phyloP scores from a whole-genome alignment of 805 yeast species.

The Teunomyces lycoperdinae region DNA sequence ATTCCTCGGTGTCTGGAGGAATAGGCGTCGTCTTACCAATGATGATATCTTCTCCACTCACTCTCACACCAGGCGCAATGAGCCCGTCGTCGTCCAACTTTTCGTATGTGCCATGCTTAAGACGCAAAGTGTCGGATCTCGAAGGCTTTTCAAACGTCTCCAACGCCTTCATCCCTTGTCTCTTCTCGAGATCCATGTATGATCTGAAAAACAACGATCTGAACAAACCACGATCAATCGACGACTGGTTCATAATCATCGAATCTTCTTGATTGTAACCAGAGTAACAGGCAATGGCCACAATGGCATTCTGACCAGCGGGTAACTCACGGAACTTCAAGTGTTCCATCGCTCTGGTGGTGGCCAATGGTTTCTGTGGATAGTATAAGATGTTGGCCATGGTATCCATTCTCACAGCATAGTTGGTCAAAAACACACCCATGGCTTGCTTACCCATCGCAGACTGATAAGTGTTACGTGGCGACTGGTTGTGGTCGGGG shows the following conservation, averaged over 20 bases:
- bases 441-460: slow-evolving; percentile 99
- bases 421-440: slow-evolving; percentile 97
- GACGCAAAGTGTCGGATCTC: slow-evolving; percentile 87
- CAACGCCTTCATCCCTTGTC: slow-evolving; percentile 97
- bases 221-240: slow-evolving; percentile 94
- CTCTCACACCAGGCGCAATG: slow-evolving; percentile 97
- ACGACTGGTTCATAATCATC: slow-evolving; percentile 98
- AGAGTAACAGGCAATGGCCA: slow-evolving; percentile 96
- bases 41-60: slow-evolving; percentile 97
- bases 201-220: slow-evolving; percentile 95
- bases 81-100: slow-evolving; percentile 97
- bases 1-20: slow-evolving; percentile 98
- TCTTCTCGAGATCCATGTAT: slow-evolving; percentile 97
- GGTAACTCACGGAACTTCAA: slow-evolving; percentile 96
- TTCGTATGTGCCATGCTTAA: slow-evolving; percentile 97
- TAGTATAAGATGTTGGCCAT: slow-evolving; percentile 97
- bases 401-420: slow-evolving; percentile 96
- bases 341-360: slow-evolving; percentile 97
- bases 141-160: slow-evolving; percentile 98
- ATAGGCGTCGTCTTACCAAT: slow-evolving; percentile 99
- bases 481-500: slow-evolving; percentile 99
- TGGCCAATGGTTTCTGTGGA: slow-evolving; percentile 97
- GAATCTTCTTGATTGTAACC: slow-evolving; percentile 99
- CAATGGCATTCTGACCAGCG: slow-evolving; percentile 98
- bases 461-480: slow-evolving; percentile 98